A percentile compares a stretch with the other conserved stretches of the same genome.
phyloP scores from a whole-genome alignment of 1,284 basidiomycete species.

The Cutaneotrichosporon spelunceum region DNA sequence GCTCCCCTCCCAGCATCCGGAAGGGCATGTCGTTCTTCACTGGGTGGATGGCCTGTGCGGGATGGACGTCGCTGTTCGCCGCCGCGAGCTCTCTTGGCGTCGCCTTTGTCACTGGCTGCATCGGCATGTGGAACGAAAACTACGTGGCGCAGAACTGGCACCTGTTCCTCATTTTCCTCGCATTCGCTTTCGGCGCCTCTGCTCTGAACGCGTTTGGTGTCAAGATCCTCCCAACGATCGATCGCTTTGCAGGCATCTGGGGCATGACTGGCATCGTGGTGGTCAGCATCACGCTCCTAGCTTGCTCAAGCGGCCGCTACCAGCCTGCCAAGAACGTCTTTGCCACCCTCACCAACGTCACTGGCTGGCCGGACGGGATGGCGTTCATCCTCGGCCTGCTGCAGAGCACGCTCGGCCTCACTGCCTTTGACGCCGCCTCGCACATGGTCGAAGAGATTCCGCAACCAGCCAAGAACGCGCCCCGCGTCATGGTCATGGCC shows the following conservation, averaged over 20 bases:
- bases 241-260: constrained; percentile 33
- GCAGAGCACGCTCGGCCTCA: constrained; percentile 30
- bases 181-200: constrained; percentile 9
- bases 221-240: constrained; percentile 18
- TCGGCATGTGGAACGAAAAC: constrained; percentile 13
- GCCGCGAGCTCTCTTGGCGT: constrained; percentile 31
- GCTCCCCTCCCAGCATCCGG: constrained; percentile 7
- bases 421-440: constrained; percentile 31
- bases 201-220: constrained; percentile 22
- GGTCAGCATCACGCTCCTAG: constrained; percentile 35
- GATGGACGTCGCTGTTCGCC: constrained; percentile 50
- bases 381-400: constrained; percentile 50
- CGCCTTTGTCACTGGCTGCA: constrained; percentile 34
- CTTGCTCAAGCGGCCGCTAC: constrained; percentile 31
- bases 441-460: constrained; percentile 51
- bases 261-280: constrained; percentile 40
- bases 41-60: constrained; percentile 28
- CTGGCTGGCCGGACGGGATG: constrained; percentile 26
- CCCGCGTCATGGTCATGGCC: constrained; percentile 43
- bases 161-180: constrained; percentile 20
- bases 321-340: constrained; percentile 48
- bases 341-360: constrained; percentile 38
- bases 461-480: constrained; percentile 36
- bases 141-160: constrained; percentile 16
- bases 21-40: constrained; percentile 15